phyloP scores from a whole-genome alignment of 163 green algal genomes.

The Scenedesmus sp. region DNA sequence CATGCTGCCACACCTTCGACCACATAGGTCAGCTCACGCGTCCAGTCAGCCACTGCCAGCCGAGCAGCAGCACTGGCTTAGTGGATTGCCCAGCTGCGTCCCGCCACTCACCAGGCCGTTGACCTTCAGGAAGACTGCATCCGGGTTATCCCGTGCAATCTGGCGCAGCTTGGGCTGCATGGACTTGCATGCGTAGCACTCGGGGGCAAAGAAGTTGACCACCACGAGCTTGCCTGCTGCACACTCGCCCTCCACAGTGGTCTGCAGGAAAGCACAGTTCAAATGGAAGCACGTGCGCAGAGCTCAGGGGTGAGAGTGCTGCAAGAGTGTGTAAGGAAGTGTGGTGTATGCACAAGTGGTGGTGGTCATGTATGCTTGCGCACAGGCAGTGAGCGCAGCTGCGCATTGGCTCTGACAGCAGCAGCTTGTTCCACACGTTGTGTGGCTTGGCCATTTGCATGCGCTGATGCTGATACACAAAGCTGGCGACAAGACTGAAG shows the following conservation, averaged over 20 bases:
- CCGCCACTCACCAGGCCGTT: conserved; percentile 28
- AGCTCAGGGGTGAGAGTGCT: not conserved
- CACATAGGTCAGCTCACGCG: not conserved
- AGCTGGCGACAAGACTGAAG: not conserved
- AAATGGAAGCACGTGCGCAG: not conserved
- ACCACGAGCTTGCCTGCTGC: conserved; percentile 30
- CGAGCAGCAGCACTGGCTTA: not conserved
- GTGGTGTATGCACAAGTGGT: too few species aligned
- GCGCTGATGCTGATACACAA: not conserved
- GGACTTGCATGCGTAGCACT: conserved; percentile 53
- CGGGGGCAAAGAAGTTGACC: conserved; percentile 50
- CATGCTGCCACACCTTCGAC: not conserved
- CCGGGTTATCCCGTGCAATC: conserved; percentile 38
- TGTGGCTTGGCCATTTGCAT: not conserved
- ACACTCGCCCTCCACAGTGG: not conserved
- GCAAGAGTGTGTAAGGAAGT: not conserved
- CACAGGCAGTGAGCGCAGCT: too few species aligned
- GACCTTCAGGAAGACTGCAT: conserved; percentile 46
- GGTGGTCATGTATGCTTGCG: not conserved
- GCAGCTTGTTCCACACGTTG: too few species aligned
- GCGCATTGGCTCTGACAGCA: too few species aligned
- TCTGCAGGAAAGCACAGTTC: not conserved
- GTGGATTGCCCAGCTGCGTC: too few species aligned
- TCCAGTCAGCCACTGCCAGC: not conserved
- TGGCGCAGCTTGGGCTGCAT: conserved; percentile 55